These are phyloP conservation scores for Stephanodiscus triporus DNA, from an alignment of 108 stramenopile genomes.

Conservation along the genomic window DNA sequence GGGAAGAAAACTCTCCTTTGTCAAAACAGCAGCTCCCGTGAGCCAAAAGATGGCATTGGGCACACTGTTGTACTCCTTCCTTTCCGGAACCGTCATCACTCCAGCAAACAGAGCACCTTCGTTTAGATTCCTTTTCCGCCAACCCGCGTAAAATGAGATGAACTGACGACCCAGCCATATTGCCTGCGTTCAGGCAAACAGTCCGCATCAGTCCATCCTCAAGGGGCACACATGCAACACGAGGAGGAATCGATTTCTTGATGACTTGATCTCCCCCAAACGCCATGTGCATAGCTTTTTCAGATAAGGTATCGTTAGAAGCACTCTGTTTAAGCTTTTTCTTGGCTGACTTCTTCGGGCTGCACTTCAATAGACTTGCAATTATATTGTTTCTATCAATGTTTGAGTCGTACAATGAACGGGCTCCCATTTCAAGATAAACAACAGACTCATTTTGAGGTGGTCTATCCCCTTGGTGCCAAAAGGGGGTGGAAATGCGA, in stretches of 20 bases:
- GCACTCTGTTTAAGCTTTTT: conserved; percentile 14
- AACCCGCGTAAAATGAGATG: conserved; percentile 33
- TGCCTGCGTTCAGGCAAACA: conserved; percentile 62
- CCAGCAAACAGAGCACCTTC: conserved; percentile 69
- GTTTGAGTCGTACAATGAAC: neutral
- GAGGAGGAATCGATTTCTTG: conserved; percentile 28
- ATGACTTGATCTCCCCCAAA: conserved; percentile 5
- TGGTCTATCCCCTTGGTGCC: neutral
- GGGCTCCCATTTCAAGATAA: conserved; percentile 21
- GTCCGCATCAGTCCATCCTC: conserved; percentile 56
- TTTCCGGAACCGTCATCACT: conserved; percentile 39
- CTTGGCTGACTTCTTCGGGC: conserved; percentile 25
- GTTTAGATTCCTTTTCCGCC: conserved; percentile 10
- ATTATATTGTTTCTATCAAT: conserved; percentile 32
- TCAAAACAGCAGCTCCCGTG: conserved; percentile 61
- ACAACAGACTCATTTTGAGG: conserved; percentile 23
- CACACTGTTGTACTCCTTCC: conserved; percentile 50
- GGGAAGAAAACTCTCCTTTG: conserved; percentile 28
- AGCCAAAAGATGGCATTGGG: conserved; percentile 55
- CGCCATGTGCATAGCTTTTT: neutral
- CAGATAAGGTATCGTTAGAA: conserved; percentile 1
- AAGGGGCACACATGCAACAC: conserved; percentile 55
- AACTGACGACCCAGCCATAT: conserved; percentile 39
- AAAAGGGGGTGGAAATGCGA: neutral
- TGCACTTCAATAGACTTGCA: conserved; percentile 39